phyloP scores from a whole-genome alignment of 129 eudicot genomes.

The Helianthus tuberosus region DNA sequence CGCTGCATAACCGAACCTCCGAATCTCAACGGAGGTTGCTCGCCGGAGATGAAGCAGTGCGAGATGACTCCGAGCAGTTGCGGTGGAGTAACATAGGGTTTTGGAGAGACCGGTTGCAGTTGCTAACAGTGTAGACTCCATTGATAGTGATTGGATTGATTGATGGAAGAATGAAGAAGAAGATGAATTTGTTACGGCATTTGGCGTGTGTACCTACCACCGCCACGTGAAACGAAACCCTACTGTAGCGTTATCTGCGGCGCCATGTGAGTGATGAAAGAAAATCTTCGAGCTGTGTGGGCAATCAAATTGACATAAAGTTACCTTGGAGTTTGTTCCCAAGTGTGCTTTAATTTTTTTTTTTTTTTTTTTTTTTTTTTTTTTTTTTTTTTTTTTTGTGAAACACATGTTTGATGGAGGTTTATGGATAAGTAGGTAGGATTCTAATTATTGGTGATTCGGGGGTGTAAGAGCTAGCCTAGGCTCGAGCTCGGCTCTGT shows the following conservation, averaged over 20 bases:
- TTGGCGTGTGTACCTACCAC: slow-evolving; percentile 18
- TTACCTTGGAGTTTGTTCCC: slow-evolving; percentile 1
- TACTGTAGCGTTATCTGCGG: slow-evolving; percentile 23
- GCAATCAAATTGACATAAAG: background rate
- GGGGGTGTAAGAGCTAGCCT: too few species aligned
- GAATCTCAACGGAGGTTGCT: slow-evolving; percentile 24
- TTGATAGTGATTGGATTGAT: slow-evolving; percentile 27
- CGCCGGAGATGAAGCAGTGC: slow-evolving; percentile 38
- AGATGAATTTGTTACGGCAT: background rate
- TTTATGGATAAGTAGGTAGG: too few species aligned
- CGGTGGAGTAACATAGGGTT: slow-evolving; percentile 43
- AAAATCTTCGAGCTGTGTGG: background rate
- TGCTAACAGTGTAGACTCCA: slow-evolving; percentile 66
- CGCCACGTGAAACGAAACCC: slow-evolving; percentile 1
- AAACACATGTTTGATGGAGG: too few species aligned
- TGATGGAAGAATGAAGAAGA: background rate
- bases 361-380: too few species aligned
- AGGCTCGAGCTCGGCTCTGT: too few species aligned
- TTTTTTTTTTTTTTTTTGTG: too few species aligned
- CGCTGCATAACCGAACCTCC: slow-evolving; percentile 26
- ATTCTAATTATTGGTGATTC: too few species aligned
- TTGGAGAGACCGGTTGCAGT: slow-evolving; percentile 46
- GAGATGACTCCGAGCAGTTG: slow-evolving; percentile 38
- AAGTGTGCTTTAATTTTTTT: too few species aligned
- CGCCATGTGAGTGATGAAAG: slow-evolving; percentile 10